These are phyloP conservation scores for Phytophthora sansomeana DNA, from an alignment of 352 stramenopile genomes.

Conservation along the genomic window DNA sequence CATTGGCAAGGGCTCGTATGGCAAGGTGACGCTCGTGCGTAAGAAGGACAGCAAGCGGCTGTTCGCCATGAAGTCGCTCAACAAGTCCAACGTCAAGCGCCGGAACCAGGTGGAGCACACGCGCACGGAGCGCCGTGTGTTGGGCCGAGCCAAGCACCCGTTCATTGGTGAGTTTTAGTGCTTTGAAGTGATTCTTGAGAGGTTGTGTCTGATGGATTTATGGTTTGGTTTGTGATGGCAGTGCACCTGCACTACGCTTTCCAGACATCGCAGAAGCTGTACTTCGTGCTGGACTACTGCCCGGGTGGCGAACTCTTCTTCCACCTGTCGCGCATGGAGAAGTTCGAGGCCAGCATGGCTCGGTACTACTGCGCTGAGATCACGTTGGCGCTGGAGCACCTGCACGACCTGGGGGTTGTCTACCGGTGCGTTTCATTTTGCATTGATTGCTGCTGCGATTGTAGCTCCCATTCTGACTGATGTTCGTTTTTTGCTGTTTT, in stretches of 20 bases:
- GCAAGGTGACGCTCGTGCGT: constrained; percentile 91
- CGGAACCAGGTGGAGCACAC: constrained; percentile 98
- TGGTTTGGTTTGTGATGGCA: background rate
- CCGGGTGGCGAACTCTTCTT: constrained; percentile 93
- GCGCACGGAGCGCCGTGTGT: constrained; percentile 95
- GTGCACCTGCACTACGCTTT: constrained; percentile 91
- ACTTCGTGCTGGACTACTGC: constrained; percentile 94
- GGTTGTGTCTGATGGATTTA: background rate
- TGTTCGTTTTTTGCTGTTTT: background rate
- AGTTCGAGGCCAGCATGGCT: constrained; percentile 89
- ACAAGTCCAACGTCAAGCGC: constrained; percentile 92
- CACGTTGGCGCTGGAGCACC: constrained; percentile 85
- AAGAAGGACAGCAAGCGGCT: constrained; percentile 82
- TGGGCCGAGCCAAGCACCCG: constrained; percentile 89
- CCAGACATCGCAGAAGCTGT: constrained; percentile 92
- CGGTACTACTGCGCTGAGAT: constrained; percentile 94
- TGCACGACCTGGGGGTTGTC: constrained; percentile 90
- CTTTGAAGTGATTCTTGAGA: background rate
- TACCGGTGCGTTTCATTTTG: constrained; percentile 64
- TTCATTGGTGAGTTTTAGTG: constrained; percentile 67
- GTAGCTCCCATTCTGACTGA: background rate
- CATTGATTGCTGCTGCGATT: background rate
- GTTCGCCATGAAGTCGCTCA: constrained; percentile 91
- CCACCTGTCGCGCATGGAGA: constrained; percentile 90
- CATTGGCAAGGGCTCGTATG: constrained; percentile 93